Evolutionary conservation across 176 grass and related monocot genomes (phyloP).

Genomic region (Avena insularis): DNA sequence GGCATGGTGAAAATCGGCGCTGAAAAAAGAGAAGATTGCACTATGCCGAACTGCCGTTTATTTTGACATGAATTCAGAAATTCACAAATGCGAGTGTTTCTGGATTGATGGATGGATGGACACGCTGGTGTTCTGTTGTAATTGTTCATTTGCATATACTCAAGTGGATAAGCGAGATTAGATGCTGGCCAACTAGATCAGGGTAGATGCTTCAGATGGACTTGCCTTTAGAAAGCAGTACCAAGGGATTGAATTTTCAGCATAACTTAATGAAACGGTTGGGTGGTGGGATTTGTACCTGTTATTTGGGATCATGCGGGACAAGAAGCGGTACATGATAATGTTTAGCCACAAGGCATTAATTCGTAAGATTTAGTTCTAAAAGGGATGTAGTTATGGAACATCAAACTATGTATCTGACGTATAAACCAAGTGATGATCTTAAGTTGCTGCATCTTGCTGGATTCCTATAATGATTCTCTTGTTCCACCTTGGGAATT

Average conservation of each 20-base stretch:
- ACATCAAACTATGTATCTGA: neutral
- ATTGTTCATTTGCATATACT: neutral
- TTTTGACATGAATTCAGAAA: constrained; percentile 6
- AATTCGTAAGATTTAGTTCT: neutral
- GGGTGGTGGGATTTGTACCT: neutral
- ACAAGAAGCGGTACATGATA: neutral
- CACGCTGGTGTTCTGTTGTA: neutral
- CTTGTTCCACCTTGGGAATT: neutral
- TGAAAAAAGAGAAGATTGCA: neutral
- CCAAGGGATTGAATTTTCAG: neutral
- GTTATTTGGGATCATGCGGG: neutral
- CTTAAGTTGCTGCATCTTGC: neutral
- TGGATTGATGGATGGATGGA: neutral
- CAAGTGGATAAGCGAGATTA: neutral
- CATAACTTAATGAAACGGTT: neutral
- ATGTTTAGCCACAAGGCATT: neutral
- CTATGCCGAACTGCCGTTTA: too few species aligned
- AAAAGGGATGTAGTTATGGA: neutral
- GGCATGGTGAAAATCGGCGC: neutral
- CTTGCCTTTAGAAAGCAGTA: neutral
- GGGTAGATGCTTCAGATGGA: constrained; percentile 1
- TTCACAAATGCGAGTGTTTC: neutral
- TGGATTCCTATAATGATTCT: neutral
- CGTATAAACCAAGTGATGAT: neutral
- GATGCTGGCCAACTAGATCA: constrained; percentile 2